A percentile compares a stretch with the other conserved stretches of the same genome.
Conservation (phyloP, 2,329 filamentous ascomycete species). For the Pseudocercospora musae region DNA sequence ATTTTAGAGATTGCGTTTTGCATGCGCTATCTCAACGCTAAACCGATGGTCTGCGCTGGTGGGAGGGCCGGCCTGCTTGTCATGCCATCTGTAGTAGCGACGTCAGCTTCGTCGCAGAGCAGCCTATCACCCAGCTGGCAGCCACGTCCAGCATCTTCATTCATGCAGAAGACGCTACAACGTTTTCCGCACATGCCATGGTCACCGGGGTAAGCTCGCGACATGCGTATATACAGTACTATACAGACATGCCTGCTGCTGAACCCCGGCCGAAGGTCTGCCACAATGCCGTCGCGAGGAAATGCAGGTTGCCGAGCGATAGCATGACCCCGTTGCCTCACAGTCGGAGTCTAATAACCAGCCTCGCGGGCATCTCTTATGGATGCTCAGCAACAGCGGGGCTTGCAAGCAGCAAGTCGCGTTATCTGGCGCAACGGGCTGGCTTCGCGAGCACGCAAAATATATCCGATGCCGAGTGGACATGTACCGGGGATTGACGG, state of each 20-base stretch:
- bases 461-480: background rate
- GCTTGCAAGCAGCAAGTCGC: background rate
- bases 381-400: background rate
- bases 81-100: background rate
- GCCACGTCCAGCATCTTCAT: background rate
- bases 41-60: background rate
- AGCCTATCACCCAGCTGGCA: background rate
- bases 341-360: background rate
- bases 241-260: background rate
- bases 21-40: slow-evolving; percentile 1
- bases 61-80: background rate
- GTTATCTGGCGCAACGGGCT: background rate
- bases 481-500: slow-evolving; percentile 1
- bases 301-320: background rate
- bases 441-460: background rate
- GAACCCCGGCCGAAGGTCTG: background rate
- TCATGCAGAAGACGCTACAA: background rate
- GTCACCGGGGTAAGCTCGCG: background rate
- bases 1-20: slow-evolving; percentile 3
- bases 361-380: background rate
- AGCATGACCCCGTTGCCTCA: background rate
- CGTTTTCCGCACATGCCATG: background rate
- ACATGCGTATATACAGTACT: no score
- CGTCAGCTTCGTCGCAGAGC: background rate
- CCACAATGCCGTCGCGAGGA: background rate